Percentiles rank a stretch among this genome's conserved stretches.
Conservation (phyloP, 2,329 filamentous ascomycete species). For the Knufia fluminis region DNA sequence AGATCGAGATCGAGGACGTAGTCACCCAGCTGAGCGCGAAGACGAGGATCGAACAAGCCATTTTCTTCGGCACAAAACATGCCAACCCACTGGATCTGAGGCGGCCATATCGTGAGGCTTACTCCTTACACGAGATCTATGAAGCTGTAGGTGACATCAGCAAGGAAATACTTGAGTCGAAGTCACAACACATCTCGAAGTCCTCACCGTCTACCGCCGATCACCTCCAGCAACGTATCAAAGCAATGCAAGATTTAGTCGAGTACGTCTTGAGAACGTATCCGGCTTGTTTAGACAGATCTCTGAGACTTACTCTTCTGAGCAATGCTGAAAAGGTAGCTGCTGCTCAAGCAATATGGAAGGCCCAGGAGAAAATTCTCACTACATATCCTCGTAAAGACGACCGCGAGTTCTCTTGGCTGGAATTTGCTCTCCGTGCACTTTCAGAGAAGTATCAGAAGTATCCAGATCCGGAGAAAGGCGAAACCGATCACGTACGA, state of each 20-base stretch:
- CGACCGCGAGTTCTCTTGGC: conserved; percentile 57
- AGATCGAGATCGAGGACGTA: conserved; percentile 39
- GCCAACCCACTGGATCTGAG: conserved; percentile 85
- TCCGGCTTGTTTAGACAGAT: conserved; percentile 53
- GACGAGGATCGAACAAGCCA: conserved; percentile 84
- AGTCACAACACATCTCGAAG: conserved; percentile 62
- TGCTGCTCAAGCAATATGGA: conserved; percentile 71
- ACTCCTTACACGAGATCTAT: conserved; percentile 61
- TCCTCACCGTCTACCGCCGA: conserved; percentile 69
- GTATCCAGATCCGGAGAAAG: conserved; percentile 51
- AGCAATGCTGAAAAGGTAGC: conserved; percentile 85
- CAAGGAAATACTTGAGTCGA: conserved; percentile 69
- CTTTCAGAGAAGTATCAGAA: conserved; percentile 71
- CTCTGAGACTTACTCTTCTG: conserved; percentile 70
- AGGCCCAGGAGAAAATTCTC: conserved; percentile 62
- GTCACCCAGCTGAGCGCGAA: conserved; percentile 60
- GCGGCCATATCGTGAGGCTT: conserved; percentile 55
- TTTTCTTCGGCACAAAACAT: conserved; percentile 77
- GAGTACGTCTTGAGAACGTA: conserved; percentile 59
- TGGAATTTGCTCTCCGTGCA: conserved; percentile 64
- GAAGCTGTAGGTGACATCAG: conserved; percentile 71
- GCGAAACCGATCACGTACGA: conserved; percentile 71
- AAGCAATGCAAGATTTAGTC: conserved; percentile 67
- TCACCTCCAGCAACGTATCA: conserved; percentile 64
- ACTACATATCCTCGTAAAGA: conserved; percentile 43